phyloP scores from a whole-genome alignment of 371 early-diverging fungal genomes.

The Actinomucor elegans region DNA sequence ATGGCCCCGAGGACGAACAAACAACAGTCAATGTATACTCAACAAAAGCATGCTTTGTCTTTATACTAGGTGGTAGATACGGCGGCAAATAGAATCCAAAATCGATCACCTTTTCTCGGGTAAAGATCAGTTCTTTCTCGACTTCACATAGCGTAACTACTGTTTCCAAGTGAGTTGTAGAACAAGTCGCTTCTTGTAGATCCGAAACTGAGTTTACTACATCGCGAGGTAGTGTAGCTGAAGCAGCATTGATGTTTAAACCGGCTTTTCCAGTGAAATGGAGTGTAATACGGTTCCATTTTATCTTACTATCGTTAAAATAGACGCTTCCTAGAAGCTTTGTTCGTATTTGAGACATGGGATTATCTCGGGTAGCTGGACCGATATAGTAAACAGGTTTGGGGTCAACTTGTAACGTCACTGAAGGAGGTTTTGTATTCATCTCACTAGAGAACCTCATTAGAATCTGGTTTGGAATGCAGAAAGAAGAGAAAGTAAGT shows the following conservation, averaged over 20 bases:
- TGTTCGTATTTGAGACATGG: conserved; percentile 39
- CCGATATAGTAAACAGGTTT: conserved; percentile 41
- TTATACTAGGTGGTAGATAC: conserved; percentile 32
- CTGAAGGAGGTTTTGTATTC: not conserved
- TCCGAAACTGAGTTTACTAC: not conserved
- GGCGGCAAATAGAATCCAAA: conserved; percentile 44
- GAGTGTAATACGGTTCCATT: conserved; percentile 46
- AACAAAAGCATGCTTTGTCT: conserved; percentile 38
- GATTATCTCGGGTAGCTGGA: conserved; percentile 39
- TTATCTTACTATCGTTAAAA: conserved; percentile 34
- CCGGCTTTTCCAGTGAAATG: conserved; percentile 37
- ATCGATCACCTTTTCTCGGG: conserved; percentile 30
- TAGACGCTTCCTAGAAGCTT: conserved; percentile 37
- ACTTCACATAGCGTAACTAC: conserved; percentile 37
- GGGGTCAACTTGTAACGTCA: conserved; percentile 9
- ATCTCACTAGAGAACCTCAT: conserved; percentile 4
- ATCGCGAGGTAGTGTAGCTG: conserved; percentile 13
- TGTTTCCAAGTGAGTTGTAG: conserved; percentile 22
- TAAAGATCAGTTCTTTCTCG: conserved; percentile 45
- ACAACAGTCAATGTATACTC: conserved; percentile 34
- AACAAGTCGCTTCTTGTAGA: conserved; percentile 9
- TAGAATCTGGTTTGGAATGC: not conserved
- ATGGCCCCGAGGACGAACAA: conserved; percentile 21
- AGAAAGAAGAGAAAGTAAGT: not conserved
- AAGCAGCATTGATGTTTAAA: conserved; percentile 26